Base-by-base conservation (phyloP, 768 basidiomycete genomes). In the Tricholoma saponaceum region DNA sequence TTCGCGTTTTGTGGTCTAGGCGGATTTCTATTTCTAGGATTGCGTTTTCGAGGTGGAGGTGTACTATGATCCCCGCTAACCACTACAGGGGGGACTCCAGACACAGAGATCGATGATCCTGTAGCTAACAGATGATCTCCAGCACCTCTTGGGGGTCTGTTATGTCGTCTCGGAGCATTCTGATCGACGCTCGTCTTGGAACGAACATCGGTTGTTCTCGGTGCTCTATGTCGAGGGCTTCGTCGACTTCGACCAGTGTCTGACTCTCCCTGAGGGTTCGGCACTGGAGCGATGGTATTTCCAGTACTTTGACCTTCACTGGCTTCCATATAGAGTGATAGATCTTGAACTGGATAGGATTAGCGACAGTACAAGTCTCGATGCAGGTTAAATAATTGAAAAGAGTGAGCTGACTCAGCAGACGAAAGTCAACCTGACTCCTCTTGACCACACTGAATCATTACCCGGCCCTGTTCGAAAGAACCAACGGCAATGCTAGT, bases 1-100 rank as follows among this genome's bases (percentile, higher is more conserved):
- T 33, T 16, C 28, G 50, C 8, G 22, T 55, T 54, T n/a, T 33
- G 22, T 2, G 14, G 28, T 28, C 52, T 59, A n/a, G 33, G 33
- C 13, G 43, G 18, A 54, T 61, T 52, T 56, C 33, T 57, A 43
- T 5, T 51, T 22, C 51, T 43, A 10, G 52, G 44, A 22, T 39
- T 37, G 23, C 51, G 59, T 39, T 50, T 64, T 30, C 28, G 39
- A 10, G 50, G 33, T 18, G 46, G 6, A 28, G 43, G 10, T 46
- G 16, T n/a, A 18, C 26, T 28, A 28, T 5, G n/a, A 49, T 28
- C 26, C 5, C 6, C 47, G 28, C 7, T 50, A 8, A 30, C 47
- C 16, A 28, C n/a, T 18, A 30, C 26, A 30, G 47, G n/a, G 30
- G 26, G n/a, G 18, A n/a, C 28, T 18, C 16, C 26, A 28, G 44